Percentiles rank a stretch among this genome's conserved stretches.
phyloP scores from a whole-genome alignment of 805 yeast species.

The Clavispora vitiphila region DNA sequence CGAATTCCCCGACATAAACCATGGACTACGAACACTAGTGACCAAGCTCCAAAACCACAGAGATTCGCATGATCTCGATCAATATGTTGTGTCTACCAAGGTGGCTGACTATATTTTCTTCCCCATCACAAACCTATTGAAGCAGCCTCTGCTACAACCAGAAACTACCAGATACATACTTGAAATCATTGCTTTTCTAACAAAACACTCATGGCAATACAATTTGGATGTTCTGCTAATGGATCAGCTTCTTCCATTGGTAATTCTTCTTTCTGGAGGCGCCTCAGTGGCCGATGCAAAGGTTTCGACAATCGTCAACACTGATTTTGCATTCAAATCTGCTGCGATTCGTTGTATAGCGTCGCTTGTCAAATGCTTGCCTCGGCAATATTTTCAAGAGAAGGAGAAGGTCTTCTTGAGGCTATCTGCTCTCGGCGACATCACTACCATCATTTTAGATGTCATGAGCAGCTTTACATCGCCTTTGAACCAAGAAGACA shows the following conservation, averaged over 20 bases:
- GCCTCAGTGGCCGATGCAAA: conserved; percentile 3
- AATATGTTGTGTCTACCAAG: conserved; percentile 23
- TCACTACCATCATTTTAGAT: conserved; percentile 22
- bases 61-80: neutral
- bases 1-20: conserved; percentile 3
- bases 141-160: conserved; percentile 21
- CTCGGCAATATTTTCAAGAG: conserved; percentile 16
- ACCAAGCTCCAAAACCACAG: conserved; percentile 14
- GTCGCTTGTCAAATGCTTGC: conserved; percentile 14
- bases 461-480: conserved; percentile 6
- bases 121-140: conserved; percentile 31
- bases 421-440: conserved; percentile 25
- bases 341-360: conserved; percentile 14
- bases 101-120: conserved; percentile 40
- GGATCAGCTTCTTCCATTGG: conserved; percentile 34
- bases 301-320: conserved; percentile 2
- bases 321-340: conserved; percentile 13
- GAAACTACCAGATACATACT: conserved; percentile 20
- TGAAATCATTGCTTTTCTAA: conserved; percentile 24
- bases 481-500: conserved; percentile 16
- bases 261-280: conserved; percentile 20
- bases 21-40: neutral
- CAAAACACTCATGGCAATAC: conserved; percentile 26
- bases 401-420: conserved; percentile 11
- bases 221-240: conserved; percentile 18